Conservation (phyloP, 306 rosid genomes). For the Pterocarpus macrocarpus region DNA sequence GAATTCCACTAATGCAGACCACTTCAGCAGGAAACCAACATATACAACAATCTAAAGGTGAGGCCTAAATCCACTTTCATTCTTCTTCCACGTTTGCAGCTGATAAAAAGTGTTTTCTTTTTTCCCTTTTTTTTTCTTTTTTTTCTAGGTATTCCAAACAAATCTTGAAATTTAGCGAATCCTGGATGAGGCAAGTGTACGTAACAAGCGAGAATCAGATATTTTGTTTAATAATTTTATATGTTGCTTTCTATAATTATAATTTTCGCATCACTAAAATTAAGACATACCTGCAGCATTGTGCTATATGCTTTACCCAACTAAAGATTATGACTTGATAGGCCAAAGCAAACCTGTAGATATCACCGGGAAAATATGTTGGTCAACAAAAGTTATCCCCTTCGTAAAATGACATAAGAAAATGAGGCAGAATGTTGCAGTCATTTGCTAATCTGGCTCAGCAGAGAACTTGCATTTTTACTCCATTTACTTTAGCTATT, state of each 20-base stretch:
- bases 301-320: slow-evolving; percentile 83
- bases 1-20: slow-evolving; percentile 14
- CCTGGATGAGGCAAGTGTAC: slow-evolving; percentile 44
- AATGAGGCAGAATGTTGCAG: too few species aligned
- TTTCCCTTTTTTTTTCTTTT: too few species aligned
- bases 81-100: slow-evolving; percentile 43
- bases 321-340: slow-evolving; percentile 76
- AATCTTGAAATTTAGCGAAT: slow-evolving; percentile 55
- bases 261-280: slow-evolving; percentile 2
- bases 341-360: slow-evolving; percentile 79
- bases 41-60: too few species aligned
- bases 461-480: too few species aligned
- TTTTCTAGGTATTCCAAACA: too few species aligned
- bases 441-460: too few species aligned
- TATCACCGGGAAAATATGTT: slow-evolving; percentile 32
- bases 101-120: too few species aligned
- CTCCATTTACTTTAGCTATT: too few species aligned
- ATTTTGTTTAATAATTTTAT: slow-evolving; percentile 11
- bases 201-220: slow-evolving; percentile 21
- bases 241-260: background rate
- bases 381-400: slow-evolving; percentile 12
- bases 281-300: slow-evolving; percentile 16
- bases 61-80: background rate
- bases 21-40: slow-evolving; percentile 38
- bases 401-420: slow-evolving; percentile 9